phyloP scores from a whole-genome alignment of 345 rosid species.

The Kernera saxatilis region DNA sequence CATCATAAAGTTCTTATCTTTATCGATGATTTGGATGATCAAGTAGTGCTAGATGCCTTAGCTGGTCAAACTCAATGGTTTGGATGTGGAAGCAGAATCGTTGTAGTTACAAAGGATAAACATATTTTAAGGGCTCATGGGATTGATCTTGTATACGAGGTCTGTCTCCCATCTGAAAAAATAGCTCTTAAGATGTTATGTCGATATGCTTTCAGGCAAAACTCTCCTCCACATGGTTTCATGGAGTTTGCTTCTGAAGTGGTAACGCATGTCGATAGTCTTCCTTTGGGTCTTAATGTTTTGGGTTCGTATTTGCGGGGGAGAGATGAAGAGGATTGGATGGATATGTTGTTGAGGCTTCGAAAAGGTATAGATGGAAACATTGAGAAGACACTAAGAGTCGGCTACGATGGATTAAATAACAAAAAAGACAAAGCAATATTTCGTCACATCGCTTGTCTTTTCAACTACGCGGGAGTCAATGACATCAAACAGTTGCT shows the following conservation, averaged over 20 bases:
- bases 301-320: constrained; percentile 9
- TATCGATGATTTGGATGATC: constrained; percentile 55
- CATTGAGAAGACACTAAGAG: constrained; percentile 4
- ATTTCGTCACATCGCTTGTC: constrained; percentile 35
- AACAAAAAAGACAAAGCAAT: constrained; percentile 1
- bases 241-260: constrained; percentile 1
- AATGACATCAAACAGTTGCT: background rate
- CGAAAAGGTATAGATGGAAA: background rate
- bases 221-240: background rate
- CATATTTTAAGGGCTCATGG: background rate
- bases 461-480: background rate
- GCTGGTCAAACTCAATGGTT: constrained; percentile 41
- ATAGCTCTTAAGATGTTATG: constrained; percentile 23
- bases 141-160: background rate
- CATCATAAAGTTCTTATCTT: constrained; percentile 36
- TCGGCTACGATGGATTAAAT: constrained; percentile 26
- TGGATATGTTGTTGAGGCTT: background rate
- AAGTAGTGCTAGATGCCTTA: constrained; percentile 39
- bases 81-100: constrained; percentile 45
- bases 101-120: constrained; percentile 47
- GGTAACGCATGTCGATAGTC: background rate
- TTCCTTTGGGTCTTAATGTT: constrained; percentile 36
- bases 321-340: constrained; percentile 9
- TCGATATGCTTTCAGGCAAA: constrained; percentile 8
- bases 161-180: background rate